Conservation (phyloP, 108 stramenopile species). For the Mediolabrus comicus region DNA sequence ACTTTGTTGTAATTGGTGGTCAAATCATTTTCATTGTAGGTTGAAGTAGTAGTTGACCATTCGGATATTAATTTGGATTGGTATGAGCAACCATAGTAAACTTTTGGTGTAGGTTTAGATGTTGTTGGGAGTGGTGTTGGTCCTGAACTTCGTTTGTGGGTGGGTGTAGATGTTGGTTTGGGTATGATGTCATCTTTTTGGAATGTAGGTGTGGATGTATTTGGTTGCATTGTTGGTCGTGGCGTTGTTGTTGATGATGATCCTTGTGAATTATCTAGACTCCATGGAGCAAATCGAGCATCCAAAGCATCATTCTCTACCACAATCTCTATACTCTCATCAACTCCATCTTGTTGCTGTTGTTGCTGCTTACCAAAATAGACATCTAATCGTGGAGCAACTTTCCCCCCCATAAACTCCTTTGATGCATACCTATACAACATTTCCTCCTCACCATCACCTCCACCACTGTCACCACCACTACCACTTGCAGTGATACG, state of each 20-base stretch:
- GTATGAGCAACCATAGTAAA: not conserved
- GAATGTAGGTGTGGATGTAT: no score
- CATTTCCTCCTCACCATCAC: not conserved
- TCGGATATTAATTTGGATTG: not conserved
- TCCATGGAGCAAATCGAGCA: no score
- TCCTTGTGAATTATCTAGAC: no score
- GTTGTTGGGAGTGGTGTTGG: not conserved
- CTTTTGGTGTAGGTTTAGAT: not conserved
- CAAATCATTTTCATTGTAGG: not conserved
- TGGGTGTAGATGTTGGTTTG: not conserved
- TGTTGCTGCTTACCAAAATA: no score
- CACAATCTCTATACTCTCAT: no score
- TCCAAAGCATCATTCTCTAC: no score
- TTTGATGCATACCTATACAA: not conserved
- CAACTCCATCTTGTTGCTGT: no score
- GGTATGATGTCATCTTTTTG: no score
- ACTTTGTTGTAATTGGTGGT: constrained; percentile 2
- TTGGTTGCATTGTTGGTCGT: no score
- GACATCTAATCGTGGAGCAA: not conserved
- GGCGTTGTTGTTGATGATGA: no score
- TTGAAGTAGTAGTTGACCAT: not conserved
- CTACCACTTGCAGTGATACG: not conserved
- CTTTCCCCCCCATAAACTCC: not conserved
- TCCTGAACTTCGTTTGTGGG: no score
- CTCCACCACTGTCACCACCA: no score